Evolutionary conservation across 768 basidiomycete genomes (phyloP), one percentile per base, ranked within the genome.

Genomic region (Mycena metata): DNA sequence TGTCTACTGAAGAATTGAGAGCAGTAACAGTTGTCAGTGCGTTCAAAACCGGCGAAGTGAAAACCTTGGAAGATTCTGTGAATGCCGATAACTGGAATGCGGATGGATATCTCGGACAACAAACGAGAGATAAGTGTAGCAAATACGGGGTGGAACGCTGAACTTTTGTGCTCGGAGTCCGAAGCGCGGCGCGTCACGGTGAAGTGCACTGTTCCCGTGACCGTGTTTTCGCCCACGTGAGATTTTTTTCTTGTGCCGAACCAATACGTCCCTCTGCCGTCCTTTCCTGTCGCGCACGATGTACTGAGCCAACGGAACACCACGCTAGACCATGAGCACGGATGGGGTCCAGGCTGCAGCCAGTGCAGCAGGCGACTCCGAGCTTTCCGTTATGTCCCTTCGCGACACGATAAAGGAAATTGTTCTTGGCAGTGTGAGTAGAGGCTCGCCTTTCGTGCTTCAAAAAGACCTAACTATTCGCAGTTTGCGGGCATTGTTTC

Each of bases 401-500:
- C 72, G 71, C 49, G 74, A 71, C 43, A 80, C 79, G 19, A 71
- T 76, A 47, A 87, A 86, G 74, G 89, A 89, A 72, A 81, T 89
- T 52, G 76, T 83, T 11, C 87, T 89, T 75, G 89, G 88, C 15
- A 88, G 89, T 69, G 89, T 89, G 67, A 69, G 88, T 82, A 15
- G 15, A 19, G 30, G 5, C 13, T 4, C 33, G 30, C n/a, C 16
- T 4, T 9, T 39, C 11, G 39, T 24, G n/a, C 67, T 60, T 39
- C 50, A 23, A 42, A 51, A 49, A 41, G 54, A n/a, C n/a, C 15
- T 43, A 30, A 35, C 45, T 64, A 30, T 23, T 21, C 26, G 24
- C 54, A 95, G 94, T 80, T 89, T 62, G 94, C 96, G 62, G 96
- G 96, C 26, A 95, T 97, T 84, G 83, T 88, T 11, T 91, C 96